A percentile compares a stretch with the other conserved stretches of the same genome.
phyloP scores from a whole-genome alignment of 345 rosid species.

The Populus davidiana region DNA sequence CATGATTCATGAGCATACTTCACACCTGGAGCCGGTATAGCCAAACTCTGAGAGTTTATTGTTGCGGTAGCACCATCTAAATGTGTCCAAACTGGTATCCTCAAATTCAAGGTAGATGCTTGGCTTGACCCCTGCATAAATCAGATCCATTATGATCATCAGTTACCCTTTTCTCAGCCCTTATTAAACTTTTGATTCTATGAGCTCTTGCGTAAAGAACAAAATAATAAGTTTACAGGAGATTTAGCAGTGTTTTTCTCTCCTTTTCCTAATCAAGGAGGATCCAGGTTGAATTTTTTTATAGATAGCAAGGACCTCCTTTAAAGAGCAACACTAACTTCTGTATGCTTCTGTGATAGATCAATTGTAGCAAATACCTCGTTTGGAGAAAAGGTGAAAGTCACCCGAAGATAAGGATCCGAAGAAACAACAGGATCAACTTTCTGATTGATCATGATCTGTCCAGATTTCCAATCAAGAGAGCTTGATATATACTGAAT shows the following conservation, averaged over 20 bases:
- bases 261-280: neutral
- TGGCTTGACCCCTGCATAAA: slow-evolving; percentile 41
- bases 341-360: neutral
- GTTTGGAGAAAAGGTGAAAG: slow-evolving; percentile 44
- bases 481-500: slow-evolving; percentile 78
- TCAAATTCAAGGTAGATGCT: slow-evolving; percentile 60
- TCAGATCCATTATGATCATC: neutral
- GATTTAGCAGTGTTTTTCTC: neutral
- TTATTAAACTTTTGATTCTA: neutral
- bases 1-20: slow-evolving; percentile 1
- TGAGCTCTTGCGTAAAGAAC: neutral
- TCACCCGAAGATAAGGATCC: slow-evolving; percentile 59
- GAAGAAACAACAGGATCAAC: slow-evolving; percentile 64
- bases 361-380: slow-evolving; percentile 31
- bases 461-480: slow-evolving; percentile 64
- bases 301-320: neutral
- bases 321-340: neutral
- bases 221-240: neutral
- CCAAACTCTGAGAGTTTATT: slow-evolving; percentile 48
- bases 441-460: slow-evolving; percentile 49
- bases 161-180: neutral
- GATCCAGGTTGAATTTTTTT: neutral
- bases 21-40: slow-evolving; percentile 64
- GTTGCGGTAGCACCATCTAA: slow-evolving; percentile 54
- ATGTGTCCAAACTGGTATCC: slow-evolving; percentile 71